Evolutionary conservation across 2,329 filamentous ascomycete genomes (phyloP).

Genomic region (Paracorniculantispora psalliotae): DNA sequence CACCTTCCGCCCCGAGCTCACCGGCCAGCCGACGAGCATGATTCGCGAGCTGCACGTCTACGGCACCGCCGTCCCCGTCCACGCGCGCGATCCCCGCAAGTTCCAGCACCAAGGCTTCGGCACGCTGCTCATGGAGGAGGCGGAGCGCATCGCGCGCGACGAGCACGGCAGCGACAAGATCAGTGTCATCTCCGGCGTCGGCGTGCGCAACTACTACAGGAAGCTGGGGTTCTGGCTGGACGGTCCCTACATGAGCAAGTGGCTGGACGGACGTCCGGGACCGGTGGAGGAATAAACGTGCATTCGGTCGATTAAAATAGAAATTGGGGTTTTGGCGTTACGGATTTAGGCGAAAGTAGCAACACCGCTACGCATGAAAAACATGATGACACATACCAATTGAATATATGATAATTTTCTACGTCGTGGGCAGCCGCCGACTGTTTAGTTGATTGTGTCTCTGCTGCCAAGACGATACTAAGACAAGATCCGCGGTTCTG

Average conservation of each 20-base stretch:
- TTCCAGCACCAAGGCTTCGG: constrained; percentile 98
- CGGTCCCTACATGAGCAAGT: constrained; percentile 76
- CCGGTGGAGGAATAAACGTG: not conserved
- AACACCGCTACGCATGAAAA: not conserved
- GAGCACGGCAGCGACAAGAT: constrained; percentile 94
- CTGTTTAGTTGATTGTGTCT: too few species aligned
- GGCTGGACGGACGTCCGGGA: constrained; percentile 43
- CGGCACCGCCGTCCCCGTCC: constrained; percentile 93
- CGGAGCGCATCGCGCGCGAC: constrained; percentile 87
- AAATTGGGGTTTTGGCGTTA: not conserved
- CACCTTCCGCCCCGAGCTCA: constrained; percentile 85
- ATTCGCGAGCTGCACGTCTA: constrained; percentile 96
- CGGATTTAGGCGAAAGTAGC: not conserved
- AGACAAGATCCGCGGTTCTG: not conserved
- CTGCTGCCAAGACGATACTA: not conserved
- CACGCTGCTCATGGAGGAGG: constrained; percentile 95
- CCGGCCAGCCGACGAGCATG: constrained; percentile 80
- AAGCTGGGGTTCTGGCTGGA: constrained; percentile 92
- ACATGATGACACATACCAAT: not conserved
- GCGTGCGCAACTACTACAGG: constrained; percentile 89
- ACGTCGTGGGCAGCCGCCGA: too few species aligned
- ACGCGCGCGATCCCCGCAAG: constrained; percentile 89
- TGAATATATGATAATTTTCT: not conserved
- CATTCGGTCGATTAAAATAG: not conserved
- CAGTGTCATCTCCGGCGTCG: constrained; percentile 95